Base-by-base conservation (phyloP, 306 rosid species). In the Carpinus fangiana region DNA sequence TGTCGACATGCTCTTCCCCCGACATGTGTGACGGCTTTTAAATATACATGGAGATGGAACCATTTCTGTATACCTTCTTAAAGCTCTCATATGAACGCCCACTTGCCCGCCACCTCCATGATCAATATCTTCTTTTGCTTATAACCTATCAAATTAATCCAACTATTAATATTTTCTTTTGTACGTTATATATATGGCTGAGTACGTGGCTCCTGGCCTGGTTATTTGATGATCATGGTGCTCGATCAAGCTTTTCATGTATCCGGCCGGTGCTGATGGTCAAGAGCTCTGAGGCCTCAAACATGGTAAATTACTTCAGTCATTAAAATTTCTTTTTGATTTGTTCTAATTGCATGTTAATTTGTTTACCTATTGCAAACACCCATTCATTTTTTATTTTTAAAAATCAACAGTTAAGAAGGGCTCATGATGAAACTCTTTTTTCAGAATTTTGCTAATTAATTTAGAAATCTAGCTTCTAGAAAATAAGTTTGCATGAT, bases 1-100 rank as follows among this genome's bases (percentile, higher is more conserved):
- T 86, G 97, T 94, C 84, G 87, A 94, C 98, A 92, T 62, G 14
- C 93, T 94, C 50, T 94, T 92, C 87, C 90, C 91, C 12, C 41
- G 89, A 57, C 85, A 88, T 4, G 97, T 94, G 46, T 60, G 76
- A 89, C 93, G 17, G 8, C 50, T 38, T 67, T 8, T 67, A 62
- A 61, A 59, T 23, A 20, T 59, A 11, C 12, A 16, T 52, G 23
- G 28, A 17, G 11, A 20, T 59, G 45, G 45, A 41, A 7, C 8
- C 8, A 41, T 41, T 41, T 5, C 45, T 41, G 45, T 6, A 41
- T 7, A 7, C 45, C 8, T 7, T 41, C 45, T 41, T 41, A 41
- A 38, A 41, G 45, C 45, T 41, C 45, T 31, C 34, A 31, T 31
- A 41, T 41, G 45, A 41, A 41, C 7, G 1, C 1, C 8, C 8